Base-by-base conservation (phyloP, 345 rosid species). In the Populus euphratica region DNA sequence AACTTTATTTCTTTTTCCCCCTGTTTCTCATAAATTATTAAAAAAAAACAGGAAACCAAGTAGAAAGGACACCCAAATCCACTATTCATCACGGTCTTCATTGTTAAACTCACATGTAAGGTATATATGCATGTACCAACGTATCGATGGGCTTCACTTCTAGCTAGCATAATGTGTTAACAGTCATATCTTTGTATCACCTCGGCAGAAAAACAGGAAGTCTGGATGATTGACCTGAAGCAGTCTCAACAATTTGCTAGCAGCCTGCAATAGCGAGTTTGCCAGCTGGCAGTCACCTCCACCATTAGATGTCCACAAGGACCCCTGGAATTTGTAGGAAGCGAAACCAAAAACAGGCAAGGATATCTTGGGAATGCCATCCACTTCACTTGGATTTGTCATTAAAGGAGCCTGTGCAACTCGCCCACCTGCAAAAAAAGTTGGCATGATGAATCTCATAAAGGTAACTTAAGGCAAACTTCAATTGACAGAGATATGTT, bases 271-370 rank as follows among this genome's bases (percentile, higher is more conserved):
- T 21, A 81, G 74, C 64, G 59, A 68, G 67, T 73, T 61, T 36
- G 83, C 74, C 72, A 68, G 49, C 50, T 73, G 77, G 17, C 20
- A 23, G n/a, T 77, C 75, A 21, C 17, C 17, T 33, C 77, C 77
- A 11, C 80, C 80, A 44, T 61, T 73, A 43, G 80, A 70, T 1
- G 77, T 77, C 83, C 80, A 81, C 74, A 81, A 77, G n/a, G 83
- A 69, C 18, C 77, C 77, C 74, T 76, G 73, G 70, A 81, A 81
- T 77, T 81, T 81, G 80, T 59, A 76, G 44, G 83, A 81, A 21
- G 83, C 74, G 20, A 81, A 77, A 18, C 83, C 83, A 68, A 72
- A 72, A 39, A 81, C 80, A 72, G 80, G 83, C 70, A 76, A 81
- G 6, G 74, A 68, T 77, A 81, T 72, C 71, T 68, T 73, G 2